phyloP scores from a whole-genome alignment of 1,139 yeast genomes.

The Zygosaccharomyces sapae region DNA sequence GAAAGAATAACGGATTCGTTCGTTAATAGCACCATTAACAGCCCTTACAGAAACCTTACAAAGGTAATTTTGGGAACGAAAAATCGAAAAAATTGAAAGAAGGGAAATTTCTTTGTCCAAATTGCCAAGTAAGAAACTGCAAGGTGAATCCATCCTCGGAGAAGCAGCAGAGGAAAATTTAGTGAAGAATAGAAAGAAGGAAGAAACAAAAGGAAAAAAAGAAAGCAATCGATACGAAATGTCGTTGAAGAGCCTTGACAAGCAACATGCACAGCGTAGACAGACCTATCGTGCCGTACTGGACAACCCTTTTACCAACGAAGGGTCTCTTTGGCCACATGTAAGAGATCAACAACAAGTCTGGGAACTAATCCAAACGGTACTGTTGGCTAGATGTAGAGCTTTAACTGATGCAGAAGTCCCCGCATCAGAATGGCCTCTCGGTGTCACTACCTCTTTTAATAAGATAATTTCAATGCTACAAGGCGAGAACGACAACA shows the following conservation, averaged over 20 bases:
- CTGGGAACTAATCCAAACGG: conserved; percentile 23
- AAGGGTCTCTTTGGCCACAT: conserved; percentile 30
- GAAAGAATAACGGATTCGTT: background rate
- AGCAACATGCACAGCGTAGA: conserved; percentile 25
- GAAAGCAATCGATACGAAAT: conserved; percentile 6
- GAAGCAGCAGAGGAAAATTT: background rate
- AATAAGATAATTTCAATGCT: conserved; percentile 24
- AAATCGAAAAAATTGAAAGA: background rate
- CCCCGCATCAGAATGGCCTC: conserved; percentile 20
- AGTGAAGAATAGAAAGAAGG: background rate
- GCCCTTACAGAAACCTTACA: no score
- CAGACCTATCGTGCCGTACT: conserved; percentile 34
- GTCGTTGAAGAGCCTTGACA: conserved; percentile 26
- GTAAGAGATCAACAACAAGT: conserved; percentile 30
- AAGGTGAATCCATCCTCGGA: background rate
- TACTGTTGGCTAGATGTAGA: conserved; percentile 20
- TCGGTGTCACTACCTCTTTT: conserved; percentile 20
- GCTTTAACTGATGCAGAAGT: conserved; percentile 8
- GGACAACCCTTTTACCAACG: conserved; percentile 32
- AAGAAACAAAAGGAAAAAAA: background rate
- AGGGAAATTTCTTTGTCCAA: background rate
- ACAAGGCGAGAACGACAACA: conserved; percentile 4
- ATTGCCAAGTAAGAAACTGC: background rate
- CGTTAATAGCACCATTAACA: no score
- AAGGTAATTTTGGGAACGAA: background rate